Conservation (phyloP, 495 filamentous ascomycete genomes). For the Aspergillus cristatus region DNA sequence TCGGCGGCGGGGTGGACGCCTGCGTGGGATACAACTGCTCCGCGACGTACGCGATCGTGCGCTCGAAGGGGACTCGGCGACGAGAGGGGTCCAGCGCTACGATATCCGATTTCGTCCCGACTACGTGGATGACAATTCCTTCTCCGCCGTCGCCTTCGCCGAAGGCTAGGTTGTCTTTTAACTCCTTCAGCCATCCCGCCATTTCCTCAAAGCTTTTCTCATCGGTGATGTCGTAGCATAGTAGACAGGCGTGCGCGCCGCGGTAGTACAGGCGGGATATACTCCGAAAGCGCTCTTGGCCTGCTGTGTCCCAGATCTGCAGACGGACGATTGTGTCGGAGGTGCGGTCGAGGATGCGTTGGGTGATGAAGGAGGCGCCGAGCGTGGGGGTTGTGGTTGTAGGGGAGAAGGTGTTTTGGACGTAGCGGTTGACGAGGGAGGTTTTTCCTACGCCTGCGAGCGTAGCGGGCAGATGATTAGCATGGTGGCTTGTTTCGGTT, state of each 20-base stretch:
- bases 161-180: slow-evolving; percentile 51
- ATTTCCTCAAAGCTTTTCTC: slow-evolving; percentile 83
- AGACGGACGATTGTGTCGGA: slow-evolving; percentile 70
- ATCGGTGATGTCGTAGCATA: slow-evolving; percentile 92
- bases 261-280: slow-evolving; percentile 94
- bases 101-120: slow-evolving; percentile 90
- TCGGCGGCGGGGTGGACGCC: slow-evolving; percentile 55
- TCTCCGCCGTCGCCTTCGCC: slow-evolving; percentile 16
- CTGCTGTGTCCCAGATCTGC: slow-evolving; percentile 92
- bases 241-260: slow-evolving; percentile 85
- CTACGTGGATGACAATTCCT: slow-evolving; percentile 88
- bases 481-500: not conserved
- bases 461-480: no score
- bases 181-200: slow-evolving; percentile 81
- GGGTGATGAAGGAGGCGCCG: slow-evolving; percentile 90
- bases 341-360: slow-evolving; percentile 78
- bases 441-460: slow-evolving; percentile 92
- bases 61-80: slow-evolving; percentile 82
- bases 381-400: slow-evolving; percentile 67
- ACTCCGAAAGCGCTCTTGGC: slow-evolving; percentile 88
- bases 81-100: slow-evolving; percentile 68
- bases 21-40: slow-evolving; percentile 70
- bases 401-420: slow-evolving; percentile 68
- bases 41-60: slow-evolving; percentile 88
- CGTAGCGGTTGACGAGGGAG: slow-evolving; percentile 77